Conservation (phyloP, 2,329 filamentous ascomycete genomes). For the Pezicula neosporulosa region DNA sequence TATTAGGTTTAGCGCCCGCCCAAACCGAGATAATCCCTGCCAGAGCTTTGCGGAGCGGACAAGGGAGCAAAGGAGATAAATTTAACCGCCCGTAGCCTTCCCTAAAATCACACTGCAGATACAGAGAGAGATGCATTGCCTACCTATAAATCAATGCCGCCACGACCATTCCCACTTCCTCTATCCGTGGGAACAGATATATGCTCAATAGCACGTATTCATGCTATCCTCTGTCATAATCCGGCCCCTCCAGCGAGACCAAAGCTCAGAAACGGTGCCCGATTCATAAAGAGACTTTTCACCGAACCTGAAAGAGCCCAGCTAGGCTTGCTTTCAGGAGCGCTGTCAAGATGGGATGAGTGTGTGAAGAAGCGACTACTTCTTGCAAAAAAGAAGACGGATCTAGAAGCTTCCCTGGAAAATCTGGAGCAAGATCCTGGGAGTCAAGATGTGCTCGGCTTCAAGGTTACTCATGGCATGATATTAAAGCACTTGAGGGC, state of each 20-base stretch:
- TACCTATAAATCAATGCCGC: constrained; percentile 7
- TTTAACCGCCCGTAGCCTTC: too few relatives aligned
- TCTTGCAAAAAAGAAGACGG: not conserved
- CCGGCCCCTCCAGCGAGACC: constrained; percentile 30
- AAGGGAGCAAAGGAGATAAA: too few relatives aligned
- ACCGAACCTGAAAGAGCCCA: constrained; percentile 9
- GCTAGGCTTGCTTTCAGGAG: not conserved
- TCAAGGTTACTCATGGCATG: not conserved
- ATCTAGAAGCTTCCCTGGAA: not conserved
- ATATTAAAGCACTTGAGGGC: not conserved
- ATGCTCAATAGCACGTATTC: constrained; percentile 65
- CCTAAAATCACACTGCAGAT: too few relatives aligned
- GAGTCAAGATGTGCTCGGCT: too few relatives aligned
- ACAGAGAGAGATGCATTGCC: not conserved
- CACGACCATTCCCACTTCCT: constrained; percentile 56
- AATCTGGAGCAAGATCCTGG: too few relatives aligned
- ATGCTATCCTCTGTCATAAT: constrained; percentile 53
- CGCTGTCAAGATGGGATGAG: not conserved
- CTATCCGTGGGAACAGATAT: constrained; percentile 77
- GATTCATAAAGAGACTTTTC: constrained; percentile 14
- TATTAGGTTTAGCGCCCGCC: too few relatives aligned
- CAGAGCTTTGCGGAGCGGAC: too few relatives aligned
- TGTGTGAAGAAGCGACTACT: not conserved
- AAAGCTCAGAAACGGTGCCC: not conserved
- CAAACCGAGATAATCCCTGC: too few relatives aligned